phyloP scores from a whole-genome alignment of 164 flowering plant genomes.

The Kalanchoe fedtschenkoi region DNA sequence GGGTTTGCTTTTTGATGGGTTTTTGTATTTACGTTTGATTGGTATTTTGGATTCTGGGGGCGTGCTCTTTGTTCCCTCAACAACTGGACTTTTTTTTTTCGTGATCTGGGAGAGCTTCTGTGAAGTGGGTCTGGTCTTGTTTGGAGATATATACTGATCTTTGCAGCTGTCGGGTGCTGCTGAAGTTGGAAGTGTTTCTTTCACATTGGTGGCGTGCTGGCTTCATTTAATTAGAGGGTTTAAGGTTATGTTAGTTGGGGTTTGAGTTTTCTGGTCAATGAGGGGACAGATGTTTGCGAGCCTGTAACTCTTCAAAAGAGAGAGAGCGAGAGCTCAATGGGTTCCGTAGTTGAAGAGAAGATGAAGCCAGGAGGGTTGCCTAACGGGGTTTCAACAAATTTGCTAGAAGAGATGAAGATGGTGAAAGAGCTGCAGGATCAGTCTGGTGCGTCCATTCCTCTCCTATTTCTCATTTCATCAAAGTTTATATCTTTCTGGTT shows the following conservation, averaged over 20 bases:
- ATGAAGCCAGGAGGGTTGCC: slow-evolving; percentile 29
- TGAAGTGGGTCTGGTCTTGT: slow-evolving; percentile 4
- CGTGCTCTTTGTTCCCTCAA: slow-evolving; percentile 22
- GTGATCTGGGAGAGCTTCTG: slow-evolving; percentile 8
- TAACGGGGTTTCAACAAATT: slow-evolving; percentile 22
- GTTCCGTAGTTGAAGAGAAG: slow-evolving; percentile 45
- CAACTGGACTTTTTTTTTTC: slow-evolving; percentile 16
- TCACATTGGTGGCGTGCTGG: neutral
- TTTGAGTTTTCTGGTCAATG: slow-evolving; percentile 10
- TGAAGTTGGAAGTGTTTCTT: slow-evolving; percentile 5
- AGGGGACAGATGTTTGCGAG: neutral
- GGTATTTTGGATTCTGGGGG: slow-evolving; percentile 26
- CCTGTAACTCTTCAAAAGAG: slow-evolving; percentile 7
- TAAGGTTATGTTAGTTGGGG: neutral
- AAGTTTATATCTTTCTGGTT: no score
- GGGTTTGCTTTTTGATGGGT: slow-evolving; percentile 16
- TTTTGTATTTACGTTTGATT: slow-evolving; percentile 47
- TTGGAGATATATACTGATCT: neutral
- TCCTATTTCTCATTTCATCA: no score
- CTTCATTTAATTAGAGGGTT: neutral
- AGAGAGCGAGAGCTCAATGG: slow-evolving; percentile 19
- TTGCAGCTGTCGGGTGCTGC: neutral
- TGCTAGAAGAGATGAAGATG: slow-evolving; percentile 68
- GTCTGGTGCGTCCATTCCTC: slow-evolving; percentile 75
- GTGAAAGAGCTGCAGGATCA: slow-evolving; percentile 73